These are phyloP conservation scores for Dryas octopetala DNA, from an alignment of 306 rosid species.

Conservation along the genomic window DNA sequence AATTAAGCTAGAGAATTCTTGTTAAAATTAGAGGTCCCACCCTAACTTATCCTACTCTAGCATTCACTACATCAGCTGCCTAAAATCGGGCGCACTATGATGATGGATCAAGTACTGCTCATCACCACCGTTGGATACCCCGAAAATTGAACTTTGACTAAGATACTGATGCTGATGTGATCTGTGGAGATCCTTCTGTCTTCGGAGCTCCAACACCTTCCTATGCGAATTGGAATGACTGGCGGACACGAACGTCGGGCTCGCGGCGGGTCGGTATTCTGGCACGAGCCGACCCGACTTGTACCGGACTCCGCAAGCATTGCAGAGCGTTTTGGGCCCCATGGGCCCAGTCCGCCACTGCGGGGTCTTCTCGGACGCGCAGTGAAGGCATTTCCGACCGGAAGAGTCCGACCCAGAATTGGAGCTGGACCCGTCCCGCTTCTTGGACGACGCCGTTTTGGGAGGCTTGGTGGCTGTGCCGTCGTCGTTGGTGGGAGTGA, in stretches of 20 bases:
- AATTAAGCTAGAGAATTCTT: background rate
- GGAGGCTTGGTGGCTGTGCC: conserved; percentile 12
- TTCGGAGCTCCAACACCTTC: conserved; percentile 51
- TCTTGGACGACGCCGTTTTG: conserved; percentile 30
- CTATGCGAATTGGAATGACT: conserved; percentile 52
- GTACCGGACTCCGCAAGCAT: conserved; percentile 47
- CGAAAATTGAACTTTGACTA: conserved; percentile 66
- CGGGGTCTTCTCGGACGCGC: conserved; percentile 51
- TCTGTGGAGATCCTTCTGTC: conserved; percentile 39
- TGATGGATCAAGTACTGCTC: conserved; percentile 67
- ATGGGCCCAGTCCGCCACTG: conserved; percentile 54
- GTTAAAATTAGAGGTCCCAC: conserved; percentile 30
- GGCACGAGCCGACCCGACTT: conserved; percentile 53
- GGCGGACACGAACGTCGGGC: conserved; percentile 45
- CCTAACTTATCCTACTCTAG: conserved; percentile 44
- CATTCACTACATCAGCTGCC: conserved; percentile 60
- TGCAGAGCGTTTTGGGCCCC: conserved; percentile 54
- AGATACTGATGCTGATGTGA: conserved; percentile 45
- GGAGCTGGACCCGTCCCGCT: conserved; percentile 34
- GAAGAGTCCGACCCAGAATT: conserved; percentile 34
- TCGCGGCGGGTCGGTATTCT: conserved; percentile 51
- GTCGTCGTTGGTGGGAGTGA: conserved; percentile 20
- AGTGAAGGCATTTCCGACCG: conserved; percentile 44
- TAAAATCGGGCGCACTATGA: conserved; percentile 58
- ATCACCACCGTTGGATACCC: conserved; percentile 76